Percentiles rank a stretch among this genome's conserved stretches.
Conservation (phyloP, 1,139 yeast genomes). For the Magnusiomyces tetraspermus region DNA sequence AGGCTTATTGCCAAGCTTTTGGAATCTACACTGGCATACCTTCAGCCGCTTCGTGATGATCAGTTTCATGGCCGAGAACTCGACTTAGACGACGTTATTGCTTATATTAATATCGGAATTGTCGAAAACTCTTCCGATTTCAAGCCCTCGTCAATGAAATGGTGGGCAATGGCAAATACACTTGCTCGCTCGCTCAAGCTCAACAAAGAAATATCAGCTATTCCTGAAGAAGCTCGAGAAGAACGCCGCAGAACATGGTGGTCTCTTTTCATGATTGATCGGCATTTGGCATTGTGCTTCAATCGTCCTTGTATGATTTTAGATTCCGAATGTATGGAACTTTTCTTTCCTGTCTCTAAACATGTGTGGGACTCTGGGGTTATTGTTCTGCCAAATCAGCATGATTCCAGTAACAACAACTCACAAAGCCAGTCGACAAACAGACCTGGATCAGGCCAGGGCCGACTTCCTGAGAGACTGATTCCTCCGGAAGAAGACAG, state of each 20-base stretch:
- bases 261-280: constrained; percentile 35
- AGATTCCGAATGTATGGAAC: constrained; percentile 31
- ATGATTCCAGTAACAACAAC: too few relatives aligned
- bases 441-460: neutral
- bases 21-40: constrained; percentile 25
- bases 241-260: constrained; percentile 39
- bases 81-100: constrained; percentile 34
- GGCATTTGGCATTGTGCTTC: constrained; percentile 36
- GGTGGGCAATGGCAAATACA: constrained; percentile 36
- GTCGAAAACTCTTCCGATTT: constrained; percentile 36
- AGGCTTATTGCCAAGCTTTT: constrained; percentile 25
- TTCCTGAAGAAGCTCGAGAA: constrained; percentile 32
- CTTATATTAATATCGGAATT: constrained; percentile 34
- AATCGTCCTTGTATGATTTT: constrained; percentile 30
- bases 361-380: constrained; percentile 29
- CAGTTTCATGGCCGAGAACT: constrained; percentile 20
- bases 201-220: constrained; percentile 27
- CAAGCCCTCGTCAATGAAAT: constrained; percentile 34
- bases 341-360: constrained; percentile 33
- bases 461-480: neutral
- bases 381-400: constrained; percentile 6
- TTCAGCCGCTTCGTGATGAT: constrained; percentile 23
- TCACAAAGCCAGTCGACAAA: too few relatives aligned
- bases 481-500: constrained; percentile 23
- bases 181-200: constrained; percentile 30